Conservation (phyloP, 139 green algal genomes). For the Picochlorum sp. region DNA sequence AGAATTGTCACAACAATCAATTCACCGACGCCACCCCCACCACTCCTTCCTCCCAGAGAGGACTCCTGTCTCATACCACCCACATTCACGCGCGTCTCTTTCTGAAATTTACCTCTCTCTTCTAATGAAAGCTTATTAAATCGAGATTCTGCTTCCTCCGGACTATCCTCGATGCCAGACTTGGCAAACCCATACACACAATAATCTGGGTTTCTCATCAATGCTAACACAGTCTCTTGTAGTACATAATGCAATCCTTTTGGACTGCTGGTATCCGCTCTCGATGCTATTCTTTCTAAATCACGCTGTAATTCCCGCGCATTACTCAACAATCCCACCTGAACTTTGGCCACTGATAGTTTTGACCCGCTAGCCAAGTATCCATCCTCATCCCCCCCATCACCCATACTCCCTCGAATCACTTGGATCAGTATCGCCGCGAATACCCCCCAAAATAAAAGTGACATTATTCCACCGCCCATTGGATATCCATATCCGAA, state of each 20-base stretch:
- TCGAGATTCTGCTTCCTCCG: constrained; percentile 48
- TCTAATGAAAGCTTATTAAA: constrained; percentile 68
- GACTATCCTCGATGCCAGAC: constrained; percentile 11
- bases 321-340: constrained; percentile 80
- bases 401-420: not conserved
- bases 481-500: constrained; percentile 26
- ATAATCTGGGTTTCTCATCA: constrained; percentile 86
- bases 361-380: not conserved
- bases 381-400: not conserved
- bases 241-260: constrained; percentile 73
- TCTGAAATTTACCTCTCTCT: constrained; percentile 83
- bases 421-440: constrained; percentile 17
- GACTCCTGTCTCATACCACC: constrained; percentile 34
- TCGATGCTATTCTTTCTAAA: constrained; percentile 71
- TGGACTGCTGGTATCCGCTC: constrained; percentile 74
- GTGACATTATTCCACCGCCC: constrained; percentile 25
- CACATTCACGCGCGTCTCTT: constrained; percentile 90
- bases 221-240: constrained; percentile 78
- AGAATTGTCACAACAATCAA: constrained; percentile 85
- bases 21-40: constrained; percentile 34
- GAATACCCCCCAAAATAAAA: constrained; percentile 35
- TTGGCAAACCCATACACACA: constrained; percentile 58
- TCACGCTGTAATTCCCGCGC: constrained; percentile 75
- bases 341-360: constrained; percentile 35
- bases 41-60: constrained; percentile 8